Evolutionary conservation across 345 rosid genomes (phyloP), one percentile per base, ranked within the genome.

Genomic region (Euphorbia peplus): DNA sequence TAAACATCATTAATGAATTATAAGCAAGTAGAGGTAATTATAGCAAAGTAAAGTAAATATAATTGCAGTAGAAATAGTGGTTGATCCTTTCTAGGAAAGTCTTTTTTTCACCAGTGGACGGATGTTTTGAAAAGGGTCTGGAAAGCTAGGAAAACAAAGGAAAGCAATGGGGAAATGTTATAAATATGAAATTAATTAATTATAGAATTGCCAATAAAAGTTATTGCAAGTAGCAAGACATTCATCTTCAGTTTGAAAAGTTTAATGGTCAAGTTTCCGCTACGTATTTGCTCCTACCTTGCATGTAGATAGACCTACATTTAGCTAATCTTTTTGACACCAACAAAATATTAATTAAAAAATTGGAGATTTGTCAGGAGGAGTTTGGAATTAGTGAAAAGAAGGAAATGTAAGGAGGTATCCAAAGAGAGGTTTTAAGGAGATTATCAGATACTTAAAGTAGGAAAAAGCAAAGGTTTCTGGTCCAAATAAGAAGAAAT

Each of bases 391-490:
- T 1, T 18, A 50, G 54, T 41, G 60, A 28, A 64, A 51, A 57
- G 28, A 32, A 21, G 54, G 54, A 18, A 50, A 4, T 18, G 19
- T 22, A 52, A 54, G 63, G 63, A 80, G 70, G 74, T 75, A 78
- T 70, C 76, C 75, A 52, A 70, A 76, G 81, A 76, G 68, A 66
- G 76, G 35, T 69, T 76, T 71, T 71, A 59, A 71, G 75, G 74
- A 47, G 55, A 24, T 56, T 70, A 72, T 78, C 75, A 75, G 82
- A 76, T 78, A 76, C 86, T 80, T 75, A 75, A 82, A 83, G 86
- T 82, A 69, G 87, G 87, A 80, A 83, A 82, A 86, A 72, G 84
- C 87, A 82, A 81, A 86, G 86, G 87, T 83, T 86, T 80, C 80
- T 82, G 76, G 54, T 71, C 75, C n/a, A n/a, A n/a, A 75, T 76